These are phyloP conservation scores for Myxozyma nipponensis DNA, from an alignment of 805 yeast genomes.

Conservation along the genomic window DNA sequence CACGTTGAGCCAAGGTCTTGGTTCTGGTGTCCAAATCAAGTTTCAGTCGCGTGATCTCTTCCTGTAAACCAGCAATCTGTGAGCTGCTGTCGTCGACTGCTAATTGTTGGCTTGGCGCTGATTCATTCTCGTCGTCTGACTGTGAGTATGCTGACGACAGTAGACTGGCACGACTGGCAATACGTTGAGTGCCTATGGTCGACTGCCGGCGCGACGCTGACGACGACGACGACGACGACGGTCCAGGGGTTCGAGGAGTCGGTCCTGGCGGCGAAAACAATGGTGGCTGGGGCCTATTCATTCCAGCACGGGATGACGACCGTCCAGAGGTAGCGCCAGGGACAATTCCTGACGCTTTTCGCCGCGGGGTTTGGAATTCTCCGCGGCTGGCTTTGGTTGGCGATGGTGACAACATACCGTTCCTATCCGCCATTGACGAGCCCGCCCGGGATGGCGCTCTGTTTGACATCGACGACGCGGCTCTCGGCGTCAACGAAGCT, in stretches of 20 bases:
- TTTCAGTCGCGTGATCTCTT: conserved; percentile 21
- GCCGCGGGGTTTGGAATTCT: conserved; percentile 15
- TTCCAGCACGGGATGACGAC: conserved; percentile 11
- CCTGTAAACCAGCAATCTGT: conserved; percentile 1
- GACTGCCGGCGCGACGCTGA: not conserved
- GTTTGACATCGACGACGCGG: conserved; percentile 8
- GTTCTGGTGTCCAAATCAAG: conserved; percentile 29
- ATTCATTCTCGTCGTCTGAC: conserved; percentile 1
- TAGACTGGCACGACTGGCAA: not conserved
- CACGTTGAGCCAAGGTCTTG: conserved; percentile 24
- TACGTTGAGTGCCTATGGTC: conserved; percentile 2
- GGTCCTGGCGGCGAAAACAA: conserved; percentile 2
- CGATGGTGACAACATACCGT: conserved; percentile 4
- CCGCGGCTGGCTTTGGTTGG: conserved; percentile 3
- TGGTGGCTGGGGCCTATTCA: conserved; percentile 3
- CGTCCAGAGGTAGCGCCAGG: conserved; percentile 11
- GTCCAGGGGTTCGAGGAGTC: conserved; percentile 5
- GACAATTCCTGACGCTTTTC: conserved; percentile 13
- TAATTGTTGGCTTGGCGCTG: too few species aligned
- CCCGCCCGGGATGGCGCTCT: conserved; percentile 10
- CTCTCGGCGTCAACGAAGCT: conserved; percentile 11
- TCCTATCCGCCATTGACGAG: conserved; percentile 5
- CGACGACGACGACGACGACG: conserved; percentile 1
- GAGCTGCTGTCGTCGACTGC: not conserved
- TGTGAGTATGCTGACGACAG: not conserved